Evolutionary conservation across 2,329 filamentous ascomycete species (phyloP).

Genomic region (Trichophyton simii): DNA sequence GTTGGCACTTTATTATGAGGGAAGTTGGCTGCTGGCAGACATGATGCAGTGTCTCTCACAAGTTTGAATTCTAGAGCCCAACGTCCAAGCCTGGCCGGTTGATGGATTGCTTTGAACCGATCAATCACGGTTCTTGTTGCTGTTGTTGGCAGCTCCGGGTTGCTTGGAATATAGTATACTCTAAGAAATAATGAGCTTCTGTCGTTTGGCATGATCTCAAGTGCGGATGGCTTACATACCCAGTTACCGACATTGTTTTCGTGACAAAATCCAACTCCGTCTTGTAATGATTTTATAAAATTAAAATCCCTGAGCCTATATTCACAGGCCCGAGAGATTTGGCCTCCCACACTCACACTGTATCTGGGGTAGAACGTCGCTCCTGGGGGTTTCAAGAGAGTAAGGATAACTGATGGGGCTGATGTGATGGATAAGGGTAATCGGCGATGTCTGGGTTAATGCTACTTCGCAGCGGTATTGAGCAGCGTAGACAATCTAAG

Average conservation of each 20-base stretch:
- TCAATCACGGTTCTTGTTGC: slow-evolving; percentile 25
- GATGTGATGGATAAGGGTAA: too few species aligned
- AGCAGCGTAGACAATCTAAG: too few species aligned
- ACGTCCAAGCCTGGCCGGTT: slow-evolving; percentile 24
- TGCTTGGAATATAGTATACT: slow-evolving; percentile 33
- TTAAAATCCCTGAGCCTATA: too few species aligned
- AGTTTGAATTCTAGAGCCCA: slow-evolving; percentile 33
- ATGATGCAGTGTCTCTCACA: slow-evolving; percentile 32
- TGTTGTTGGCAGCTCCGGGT: slow-evolving; percentile 27
- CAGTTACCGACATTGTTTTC: slow-evolving; percentile 15
- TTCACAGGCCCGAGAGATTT: too few species aligned
- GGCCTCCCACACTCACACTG: too few species aligned
- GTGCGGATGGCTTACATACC: slow-evolving; percentile 17
- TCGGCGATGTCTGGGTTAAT: too few species aligned
- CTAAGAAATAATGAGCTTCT: slow-evolving; percentile 14
- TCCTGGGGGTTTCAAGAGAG: too few species aligned
- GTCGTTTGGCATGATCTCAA: not conserved
- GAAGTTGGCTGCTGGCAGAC: slow-evolving; percentile 24
- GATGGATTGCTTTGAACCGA: slow-evolving; percentile 28
- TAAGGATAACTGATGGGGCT: too few species aligned
- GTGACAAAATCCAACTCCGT: not conserved
- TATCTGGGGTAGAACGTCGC: too few species aligned
- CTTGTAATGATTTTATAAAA: too few species aligned
- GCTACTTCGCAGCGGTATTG: too few species aligned
- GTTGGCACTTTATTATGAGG: slow-evolving; percentile 19